Base-by-base conservation (phyloP, 2,329 filamentous ascomycete species). In the Talaromyces sp. region DNA sequence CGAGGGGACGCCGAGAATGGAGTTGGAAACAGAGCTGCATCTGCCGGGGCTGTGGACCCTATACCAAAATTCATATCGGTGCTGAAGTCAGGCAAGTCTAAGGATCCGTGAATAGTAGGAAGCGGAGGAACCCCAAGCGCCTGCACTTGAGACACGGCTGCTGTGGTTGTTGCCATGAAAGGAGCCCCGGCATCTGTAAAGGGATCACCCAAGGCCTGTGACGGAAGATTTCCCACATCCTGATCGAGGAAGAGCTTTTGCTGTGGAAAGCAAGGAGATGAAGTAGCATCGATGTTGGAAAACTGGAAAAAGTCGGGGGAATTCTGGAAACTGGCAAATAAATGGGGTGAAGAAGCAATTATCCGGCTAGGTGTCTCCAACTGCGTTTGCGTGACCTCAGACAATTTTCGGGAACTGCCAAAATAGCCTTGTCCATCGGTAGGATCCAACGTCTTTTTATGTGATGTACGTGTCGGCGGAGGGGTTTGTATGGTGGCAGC, bases 401-500 rank as follows among this genome's bases (percentile, higher is more conserved):
- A 66, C 33, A 60, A 36, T 51, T 63, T 66, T 59, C 63, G 56
- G 46, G 53, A 50, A 58, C 37, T 56, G 9, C 48, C 53, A 39
- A 52, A 25, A 21, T 39, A 53, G 2, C 37, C 35, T 22, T 59
- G 64, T 3, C 63, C 56, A 40, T 63, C 64, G 22, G 53, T 62
- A 19, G 70, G 67, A 61, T 69, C 70, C 15, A 66, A 73, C 63
- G 73, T 68, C 60, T 75, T 76, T 62, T 80, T 78, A 65, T 78
- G 77, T 5, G 78, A 81, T 17, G 81, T 82, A 69, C 83, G 78
- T 25, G 82, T 85, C 2, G 83, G 83, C 51, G 83, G 83, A 35
- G 83, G 83, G 11, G 83, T 86, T 69, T 85, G 83, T 75, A 85
- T 84, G 13, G 74, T 76, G 35, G 74, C 74, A 28, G 75, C 75